A percentile compares a stretch with the other conserved stretches of the same genome.
Evolutionary conservation across 1,284 basidiomycete genomes (phyloP).

Genomic region (Apiotrichum akiyoshidainum): DNA sequence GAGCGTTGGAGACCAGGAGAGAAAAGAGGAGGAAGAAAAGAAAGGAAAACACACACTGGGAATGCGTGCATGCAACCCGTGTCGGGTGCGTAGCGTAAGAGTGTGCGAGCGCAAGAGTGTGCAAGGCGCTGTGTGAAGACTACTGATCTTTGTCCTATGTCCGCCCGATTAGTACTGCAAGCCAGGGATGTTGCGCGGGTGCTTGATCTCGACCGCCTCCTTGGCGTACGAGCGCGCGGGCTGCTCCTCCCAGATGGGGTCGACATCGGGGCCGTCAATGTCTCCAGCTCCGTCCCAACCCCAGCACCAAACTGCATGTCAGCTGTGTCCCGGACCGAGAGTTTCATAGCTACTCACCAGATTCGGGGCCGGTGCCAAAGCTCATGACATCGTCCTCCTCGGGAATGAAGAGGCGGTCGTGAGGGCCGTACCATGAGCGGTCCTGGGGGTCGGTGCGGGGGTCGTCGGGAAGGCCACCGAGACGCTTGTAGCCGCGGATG

Average conservation of each 20-base stretch:
- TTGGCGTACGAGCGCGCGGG: constrained; percentile 62
- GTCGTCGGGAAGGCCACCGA: constrained; percentile 89
- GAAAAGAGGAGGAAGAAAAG: not conserved
- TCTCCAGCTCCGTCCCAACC: constrained; percentile 97
- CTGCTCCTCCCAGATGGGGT: constrained; percentile 89
- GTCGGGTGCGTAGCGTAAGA: not conserved
- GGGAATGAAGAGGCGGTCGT: constrained; percentile 82
- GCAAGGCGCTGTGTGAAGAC: not conserved
- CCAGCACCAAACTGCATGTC: constrained; percentile 84
- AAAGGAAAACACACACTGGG: not conserved
- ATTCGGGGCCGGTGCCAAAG: constrained; percentile 76
- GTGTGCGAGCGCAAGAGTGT: not conserved
- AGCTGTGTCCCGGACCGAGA: not conserved
- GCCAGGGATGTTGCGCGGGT: constrained; percentile 58
- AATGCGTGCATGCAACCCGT: not conserved
- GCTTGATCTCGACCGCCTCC: constrained; percentile 68
- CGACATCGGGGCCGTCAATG: constrained; percentile 84
- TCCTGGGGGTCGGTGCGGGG: constrained; percentile 92
- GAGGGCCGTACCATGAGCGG: constrained; percentile 86
- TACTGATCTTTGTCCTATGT: not conserved
- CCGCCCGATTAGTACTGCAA: not conserved
- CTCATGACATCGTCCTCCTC: constrained; percentile 74
- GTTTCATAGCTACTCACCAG: constrained; percentile 59
- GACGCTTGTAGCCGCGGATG: constrained; percentile 83
- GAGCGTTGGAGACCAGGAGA: not conserved